Percentiles rank a stretch among this genome's conserved stretches.
Conservation (phyloP, 2,329 filamentous ascomycete genomes). For the Neofusicoccum kwambonambiense region DNA sequence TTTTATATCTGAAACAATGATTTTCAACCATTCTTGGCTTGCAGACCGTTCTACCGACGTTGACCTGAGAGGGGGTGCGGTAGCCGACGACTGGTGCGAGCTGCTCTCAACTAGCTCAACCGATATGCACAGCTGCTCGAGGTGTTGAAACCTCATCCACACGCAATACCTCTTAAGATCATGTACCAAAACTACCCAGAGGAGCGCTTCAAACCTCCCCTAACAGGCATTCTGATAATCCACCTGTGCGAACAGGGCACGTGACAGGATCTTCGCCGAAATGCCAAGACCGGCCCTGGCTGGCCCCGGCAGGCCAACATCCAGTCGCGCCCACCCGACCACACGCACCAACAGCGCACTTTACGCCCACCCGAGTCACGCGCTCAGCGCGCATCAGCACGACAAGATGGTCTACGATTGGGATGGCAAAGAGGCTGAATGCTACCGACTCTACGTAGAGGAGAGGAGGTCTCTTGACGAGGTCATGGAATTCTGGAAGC, state of each 20-base stretch:
- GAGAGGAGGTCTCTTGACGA: conserved; percentile 72
- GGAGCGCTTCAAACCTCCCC: too few species aligned
- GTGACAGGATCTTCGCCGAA: not conserved
- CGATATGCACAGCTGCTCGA: too few species aligned
- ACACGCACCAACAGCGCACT: conserved; percentile 13
- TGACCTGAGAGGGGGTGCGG: not conserved
- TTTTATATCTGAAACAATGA: too few species aligned
- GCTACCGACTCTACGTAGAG: conserved; percentile 72
- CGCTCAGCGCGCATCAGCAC: not conserved
- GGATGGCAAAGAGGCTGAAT: conserved; percentile 65
- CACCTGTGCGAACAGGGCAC: not conserved
- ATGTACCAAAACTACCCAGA: too few species aligned
- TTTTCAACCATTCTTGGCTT: not conserved
- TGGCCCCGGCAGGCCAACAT: not conserved
- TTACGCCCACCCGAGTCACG: not conserved
- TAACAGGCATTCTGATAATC: too few species aligned
- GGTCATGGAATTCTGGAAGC: conserved; percentile 66
- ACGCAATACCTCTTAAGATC: too few species aligned
- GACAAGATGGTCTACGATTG: conserved; percentile 38
- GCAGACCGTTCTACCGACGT: not conserved
- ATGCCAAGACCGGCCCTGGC: not conserved
- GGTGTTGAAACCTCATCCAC: too few species aligned
- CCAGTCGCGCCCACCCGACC: not conserved
- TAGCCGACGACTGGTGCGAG: too few species aligned
- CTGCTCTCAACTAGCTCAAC: too few species aligned